Conservation (phyloP, 148 eudicot genomes). For the Hydrangea macrophylla region DNA sequence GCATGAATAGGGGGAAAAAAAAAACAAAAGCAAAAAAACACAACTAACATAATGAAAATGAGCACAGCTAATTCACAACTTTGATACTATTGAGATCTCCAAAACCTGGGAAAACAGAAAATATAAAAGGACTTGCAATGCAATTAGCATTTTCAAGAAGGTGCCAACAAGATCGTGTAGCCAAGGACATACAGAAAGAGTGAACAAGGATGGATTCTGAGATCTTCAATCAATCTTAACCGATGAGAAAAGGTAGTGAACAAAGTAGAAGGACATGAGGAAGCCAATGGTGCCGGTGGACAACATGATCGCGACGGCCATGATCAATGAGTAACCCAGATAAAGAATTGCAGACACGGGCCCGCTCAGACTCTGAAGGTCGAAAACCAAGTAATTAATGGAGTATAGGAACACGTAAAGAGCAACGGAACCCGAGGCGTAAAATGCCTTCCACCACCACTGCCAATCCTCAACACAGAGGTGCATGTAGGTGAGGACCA, state of each 20-base stretch:
- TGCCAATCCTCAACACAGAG: conserved; percentile 70
- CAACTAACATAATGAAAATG: conserved; percentile 6
- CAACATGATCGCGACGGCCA: conserved; percentile 60
- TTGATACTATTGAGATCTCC: not conserved
- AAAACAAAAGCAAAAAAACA: not conserved
- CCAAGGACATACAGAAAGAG: not conserved
- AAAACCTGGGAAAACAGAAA: not conserved
- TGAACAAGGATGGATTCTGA: conserved; percentile 8
- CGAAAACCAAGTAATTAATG: conserved; percentile 54
- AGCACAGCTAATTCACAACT: conserved; percentile 3
- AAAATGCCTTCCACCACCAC: conserved; percentile 84
- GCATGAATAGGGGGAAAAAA: not conserved
- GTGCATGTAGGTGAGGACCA: conserved; percentile 68
- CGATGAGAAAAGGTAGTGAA: conserved; percentile 63
- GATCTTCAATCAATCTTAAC: conserved; percentile 49
- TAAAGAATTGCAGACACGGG: conserved; percentile 57
- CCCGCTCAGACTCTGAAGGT: conserved; percentile 56
- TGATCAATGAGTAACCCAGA: conserved; percentile 59
- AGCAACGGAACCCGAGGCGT: conserved; percentile 61
- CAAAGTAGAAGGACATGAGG: conserved; percentile 51
- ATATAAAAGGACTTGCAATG: conserved; percentile 4
- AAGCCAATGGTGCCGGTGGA: conserved; percentile 66
- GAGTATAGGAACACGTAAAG: conserved; percentile 65
- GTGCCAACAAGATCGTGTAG: conserved; percentile 1
- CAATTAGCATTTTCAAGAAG: not conserved